Evolutionary conservation across 164 flowering plant species (phyloP), one percentile per base, ranked within the genome.

Genomic region (Vitis cinerea): DNA sequence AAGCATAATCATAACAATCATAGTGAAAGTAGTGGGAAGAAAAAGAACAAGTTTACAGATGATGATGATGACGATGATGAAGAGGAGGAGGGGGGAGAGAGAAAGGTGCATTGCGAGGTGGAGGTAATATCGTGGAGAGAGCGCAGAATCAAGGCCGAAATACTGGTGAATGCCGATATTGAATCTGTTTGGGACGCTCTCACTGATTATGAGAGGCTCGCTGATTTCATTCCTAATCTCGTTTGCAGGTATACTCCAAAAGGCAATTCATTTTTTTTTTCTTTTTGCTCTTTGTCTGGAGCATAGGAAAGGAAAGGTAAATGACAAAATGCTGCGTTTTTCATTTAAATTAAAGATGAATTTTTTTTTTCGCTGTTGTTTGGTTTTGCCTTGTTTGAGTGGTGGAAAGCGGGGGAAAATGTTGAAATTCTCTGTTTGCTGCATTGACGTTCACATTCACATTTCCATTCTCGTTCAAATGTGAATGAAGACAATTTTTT

Each of bases 41-140:
- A 50, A 64, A 61, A 2, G 73, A 31, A 29, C 50, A 14, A 4
- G 73, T 47, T 63, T 52, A 29, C 10, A 61, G 44, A 30, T 2
- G 78, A 51, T 14, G 65, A 68, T 4, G 65, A 57, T 60, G 65
- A 59, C 19, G 66, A 64, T 51, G 63, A 44, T 23, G 60, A 50
- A 9, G 59, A 50, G 10, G 53, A 60, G 3, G 71, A 70, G 1
- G 78, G 58, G 30, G 72, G 67, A 61, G 79, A 73, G 60, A 70
- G 84, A 19, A 72, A 78, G 74, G 96, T 89, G 59, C 75, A 80
- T 51, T 94, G 97, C 61, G 92, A 88, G 64, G 95, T 94, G 44
- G 92, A 94, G 19, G 97, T 91, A 63, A 74, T 92, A n/a, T 94
- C 98, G 1, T 94, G 98, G 98, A 75, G 97, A 77, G 98, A 94